Base-by-base conservation (phyloP, 345 rosid genomes). In the Eucalyptus cladocalyx region DNA sequence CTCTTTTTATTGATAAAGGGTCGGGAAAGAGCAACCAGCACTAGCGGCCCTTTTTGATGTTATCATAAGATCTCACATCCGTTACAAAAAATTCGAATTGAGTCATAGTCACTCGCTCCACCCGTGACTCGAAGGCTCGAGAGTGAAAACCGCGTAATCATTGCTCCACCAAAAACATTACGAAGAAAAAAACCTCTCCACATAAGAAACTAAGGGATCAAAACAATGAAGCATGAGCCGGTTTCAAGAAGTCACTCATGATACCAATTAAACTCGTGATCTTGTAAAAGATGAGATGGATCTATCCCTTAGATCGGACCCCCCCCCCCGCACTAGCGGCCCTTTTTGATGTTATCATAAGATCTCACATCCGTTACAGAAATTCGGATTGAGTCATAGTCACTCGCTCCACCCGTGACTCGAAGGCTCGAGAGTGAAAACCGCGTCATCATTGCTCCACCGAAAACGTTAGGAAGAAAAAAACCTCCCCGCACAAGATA, bases 111-210 rank as follows among this genome's bases (percentile, higher is more conserved):
- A 28, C 15, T 60, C 4, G 16, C 69, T 11, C 69, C 69, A 60
- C 69, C 15, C 7, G 32, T 6, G 47, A 37, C 15, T 18, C 7
- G 28, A 37, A 76, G 8, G 47, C 14, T 11, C 30, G 1, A 76
- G 28, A 37, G 24, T 3, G 17, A 7, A 13, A 23, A 4, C 8
- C 3, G 5, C 30, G 0, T 37, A 47, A 37, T 14, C 5, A 6
- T 40, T 11, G 47, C 47, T 4, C 28, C 47, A 37, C 16, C 28
- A 4, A 76, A 21, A 76, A 6, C 2, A 2, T 16, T 37, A 13
- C 7, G 42, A 76, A 34, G n/a, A 12, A 28, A 60, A 60, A 40
- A 37, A 13, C 7, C 23, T 19, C 47, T 5, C 47, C 47, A 19
- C 16, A 19, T 5, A 10, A n/a, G 19, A 65, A 7, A 65, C 19